These are phyloP conservation scores for Alloascoidea hylecoeti DNA, from an alignment of 805 yeast species.

Conservation along the genomic window DNA sequence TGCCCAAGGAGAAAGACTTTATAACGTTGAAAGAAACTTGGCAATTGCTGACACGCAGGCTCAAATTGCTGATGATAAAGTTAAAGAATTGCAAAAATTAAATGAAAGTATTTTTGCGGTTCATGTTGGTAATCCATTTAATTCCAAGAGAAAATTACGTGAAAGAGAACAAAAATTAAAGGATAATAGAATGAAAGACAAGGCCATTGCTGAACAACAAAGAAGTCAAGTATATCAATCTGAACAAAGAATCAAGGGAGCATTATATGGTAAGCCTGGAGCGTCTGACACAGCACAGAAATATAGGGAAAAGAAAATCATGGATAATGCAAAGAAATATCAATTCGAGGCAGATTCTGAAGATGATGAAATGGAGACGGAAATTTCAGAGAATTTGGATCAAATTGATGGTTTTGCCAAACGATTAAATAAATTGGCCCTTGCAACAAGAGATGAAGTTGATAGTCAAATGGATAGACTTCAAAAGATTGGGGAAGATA, in stretches of 20 bases:
- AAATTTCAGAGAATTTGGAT: conserved; percentile 71
- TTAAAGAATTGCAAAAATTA: conserved; percentile 61
- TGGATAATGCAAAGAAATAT: conserved; percentile 49
- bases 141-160: conserved; percentile 58
- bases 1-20: conserved; percentile 79
- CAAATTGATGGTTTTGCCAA: conserved; percentile 57
- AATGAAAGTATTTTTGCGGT: conserved; percentile 77
- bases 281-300: conserved; percentile 24
- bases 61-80: conserved; percentile 69
- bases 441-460: conserved; percentile 62
- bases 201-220: conserved; percentile 44
- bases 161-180: conserved; percentile 62
- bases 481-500: conserved; percentile 64
- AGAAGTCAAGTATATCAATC: conserved; percentile 45
- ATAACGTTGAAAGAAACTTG: conserved; percentile 64
- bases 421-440: conserved; percentile 61
- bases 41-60: conserved; percentile 73
- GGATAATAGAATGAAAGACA: conserved; percentile 45
- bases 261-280: conserved; percentile 27
- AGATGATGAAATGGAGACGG: conserved; percentile 86
- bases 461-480: conserved; percentile 65
- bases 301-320: conserved; percentile 35
- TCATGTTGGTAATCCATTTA: conserved; percentile 77
- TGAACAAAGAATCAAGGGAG: conserved; percentile 54
- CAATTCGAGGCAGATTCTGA: conserved; percentile 85